These are phyloP conservation scores for Pseudocohnilembus persalinus DNA, from an alignment of 169 alveolate genomes.

Conservation along the genomic window DNA sequence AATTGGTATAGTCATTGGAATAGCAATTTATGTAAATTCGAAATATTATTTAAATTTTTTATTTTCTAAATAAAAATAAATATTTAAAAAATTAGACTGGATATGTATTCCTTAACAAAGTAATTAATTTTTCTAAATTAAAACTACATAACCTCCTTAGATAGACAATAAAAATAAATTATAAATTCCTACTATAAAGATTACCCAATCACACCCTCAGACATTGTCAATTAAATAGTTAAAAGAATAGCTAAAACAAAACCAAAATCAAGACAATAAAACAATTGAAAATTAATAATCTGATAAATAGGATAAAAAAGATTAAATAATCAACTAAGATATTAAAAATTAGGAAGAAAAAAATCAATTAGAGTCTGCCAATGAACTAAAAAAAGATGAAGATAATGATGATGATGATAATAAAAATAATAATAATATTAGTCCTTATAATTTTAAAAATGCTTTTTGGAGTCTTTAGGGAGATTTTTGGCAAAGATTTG, in stretches of 20 bases:
- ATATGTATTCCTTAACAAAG: constrained; percentile 36
- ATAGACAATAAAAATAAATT: too few relatives aligned
- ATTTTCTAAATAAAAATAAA: constrained; percentile 3
- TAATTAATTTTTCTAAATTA: constrained; percentile 37
- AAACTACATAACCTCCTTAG: constrained; percentile 22
- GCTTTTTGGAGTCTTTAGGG: constrained; percentile 40
- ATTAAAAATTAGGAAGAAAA: not conserved
- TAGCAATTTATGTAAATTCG: constrained; percentile 19
- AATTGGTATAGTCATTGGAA: constrained; percentile 62
- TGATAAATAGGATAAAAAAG: too few relatives aligned
- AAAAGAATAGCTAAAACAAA: too few relatives aligned
- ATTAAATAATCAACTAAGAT: too few relatives aligned
- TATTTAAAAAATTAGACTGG: constrained; percentile 25
- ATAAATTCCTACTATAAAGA: too few relatives aligned
- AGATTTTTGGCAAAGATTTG: constrained; percentile 45
- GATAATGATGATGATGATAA: constrained; percentile 22
- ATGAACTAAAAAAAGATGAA: not conserved
- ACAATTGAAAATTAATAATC: too few relatives aligned
- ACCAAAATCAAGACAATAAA: too few relatives aligned
- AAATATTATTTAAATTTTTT: constrained; percentile 4
- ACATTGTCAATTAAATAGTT: too few relatives aligned
- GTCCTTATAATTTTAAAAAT: constrained; percentile 1
- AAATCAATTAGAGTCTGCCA: not conserved
- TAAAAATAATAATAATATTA: too few relatives aligned
- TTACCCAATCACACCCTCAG: too few relatives aligned